A percentile compares a stretch with the other conserved stretches of the same genome.
Conservation (phyloP, 345 rosid genomes). For the Isatis tinctoria region DNA sequence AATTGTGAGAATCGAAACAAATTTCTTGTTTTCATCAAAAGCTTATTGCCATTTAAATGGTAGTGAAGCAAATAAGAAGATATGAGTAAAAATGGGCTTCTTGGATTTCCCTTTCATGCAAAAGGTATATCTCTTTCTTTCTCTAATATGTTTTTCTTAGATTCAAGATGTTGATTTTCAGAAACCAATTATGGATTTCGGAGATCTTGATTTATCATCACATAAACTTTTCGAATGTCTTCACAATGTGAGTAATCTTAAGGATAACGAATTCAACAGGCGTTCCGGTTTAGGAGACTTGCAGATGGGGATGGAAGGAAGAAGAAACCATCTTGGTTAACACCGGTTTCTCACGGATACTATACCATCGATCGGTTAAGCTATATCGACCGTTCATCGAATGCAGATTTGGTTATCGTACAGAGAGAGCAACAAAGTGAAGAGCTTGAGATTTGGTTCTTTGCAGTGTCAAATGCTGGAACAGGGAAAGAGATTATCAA, state of each 20-base stretch:
- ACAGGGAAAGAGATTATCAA: conserved; percentile 49
- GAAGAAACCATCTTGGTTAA: conserved; percentile 61
- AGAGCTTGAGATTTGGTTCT: conserved; percentile 62
- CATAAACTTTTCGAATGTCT: neutral
- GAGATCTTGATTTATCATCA: neutral
- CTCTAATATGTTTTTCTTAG: neutral
- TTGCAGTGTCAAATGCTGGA: conserved; percentile 49
- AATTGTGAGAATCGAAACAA: neutral
- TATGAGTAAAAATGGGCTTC: conserved; percentile 38
- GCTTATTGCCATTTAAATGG: conserved; percentile 2
- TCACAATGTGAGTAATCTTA: neutral
- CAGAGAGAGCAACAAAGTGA: conserved; percentile 64
- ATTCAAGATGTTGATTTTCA: neutral
- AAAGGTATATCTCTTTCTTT: conserved; percentile 43
- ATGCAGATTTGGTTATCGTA: conserved; percentile 40
- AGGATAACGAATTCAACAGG: conserved; percentile 31
- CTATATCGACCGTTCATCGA: conserved; percentile 13
- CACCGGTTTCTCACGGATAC: conserved; percentile 59
- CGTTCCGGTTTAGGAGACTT: conserved; percentile 41
- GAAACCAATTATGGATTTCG: too few relatives aligned
- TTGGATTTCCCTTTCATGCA: conserved; percentile 46
- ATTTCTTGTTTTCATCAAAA: conserved; percentile 18
- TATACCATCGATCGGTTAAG: conserved; percentile 44
- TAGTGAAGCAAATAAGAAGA: conserved; percentile 6
- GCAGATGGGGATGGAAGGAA: conserved; percentile 32